phyloP scores from a whole-genome alignment of 2,329 filamentous ascomycete species.

The Hypoxylon sp. region DNA sequence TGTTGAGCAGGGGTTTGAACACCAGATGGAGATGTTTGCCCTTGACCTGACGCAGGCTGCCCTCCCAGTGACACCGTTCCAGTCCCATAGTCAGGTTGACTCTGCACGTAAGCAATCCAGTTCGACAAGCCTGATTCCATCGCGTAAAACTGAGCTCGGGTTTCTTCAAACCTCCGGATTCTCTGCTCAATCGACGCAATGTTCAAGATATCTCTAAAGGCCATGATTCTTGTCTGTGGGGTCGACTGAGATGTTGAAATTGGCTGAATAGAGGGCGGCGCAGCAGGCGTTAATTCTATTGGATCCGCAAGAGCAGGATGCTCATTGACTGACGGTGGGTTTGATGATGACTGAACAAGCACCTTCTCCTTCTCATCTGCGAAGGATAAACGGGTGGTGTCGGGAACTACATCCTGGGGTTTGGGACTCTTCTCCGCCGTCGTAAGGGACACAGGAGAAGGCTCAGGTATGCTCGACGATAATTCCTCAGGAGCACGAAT shows the following conservation, averaged over 20 bases:
- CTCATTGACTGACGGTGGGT: constrained; percentile 58
- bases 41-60: constrained; percentile 25
- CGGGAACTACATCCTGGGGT: constrained; percentile 22
- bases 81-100: constrained; percentile 64
- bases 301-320: constrained; percentile 47
- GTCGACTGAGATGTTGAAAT: constrained; percentile 24
- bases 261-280: constrained; percentile 26
- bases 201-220: constrained; percentile 83
- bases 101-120: constrained; percentile 67
- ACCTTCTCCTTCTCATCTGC: constrained; percentile 60
- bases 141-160: constrained; percentile 77
- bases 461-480: constrained; percentile 54
- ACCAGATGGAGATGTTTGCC: constrained; percentile 33
- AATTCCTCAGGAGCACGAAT: constrained; percentile 52
- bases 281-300: constrained; percentile 9
- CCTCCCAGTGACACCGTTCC: constrained; percentile 38
- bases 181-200: constrained; percentile 76
- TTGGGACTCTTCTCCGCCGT: constrained; percentile 51
- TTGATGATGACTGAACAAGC: constrained; percentile 55
- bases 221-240: constrained; percentile 60
- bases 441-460: constrained; percentile 61
- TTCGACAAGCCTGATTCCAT: constrained; percentile 81
- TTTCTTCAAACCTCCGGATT: constrained; percentile 80
- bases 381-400: constrained; percentile 57
- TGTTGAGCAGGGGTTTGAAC: constrained; percentile 55